phyloP scores from a whole-genome alignment of 2,329 filamentous ascomycete species.

The Cercospora citrullina region DNA sequence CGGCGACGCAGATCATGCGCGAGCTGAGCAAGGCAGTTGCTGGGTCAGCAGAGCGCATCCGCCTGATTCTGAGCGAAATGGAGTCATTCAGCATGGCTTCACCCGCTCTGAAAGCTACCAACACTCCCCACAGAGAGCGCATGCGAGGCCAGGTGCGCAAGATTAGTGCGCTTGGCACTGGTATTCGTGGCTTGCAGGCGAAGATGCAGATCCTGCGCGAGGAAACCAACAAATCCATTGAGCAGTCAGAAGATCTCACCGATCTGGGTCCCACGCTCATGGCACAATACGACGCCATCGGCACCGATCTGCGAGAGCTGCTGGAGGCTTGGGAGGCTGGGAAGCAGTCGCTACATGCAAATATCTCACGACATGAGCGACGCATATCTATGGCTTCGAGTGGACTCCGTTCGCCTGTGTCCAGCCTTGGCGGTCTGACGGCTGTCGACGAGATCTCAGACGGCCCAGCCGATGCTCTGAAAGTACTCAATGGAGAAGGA shows the following conservation, averaged over 20 bases:
- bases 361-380: constrained; percentile 75
- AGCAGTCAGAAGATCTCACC: constrained; percentile 59
- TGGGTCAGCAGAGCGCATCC: constrained; percentile 64
- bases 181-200: constrained; percentile 87
- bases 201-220: constrained; percentile 91
- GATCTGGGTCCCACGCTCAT: constrained; percentile 78
- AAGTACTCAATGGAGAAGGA: constrained; percentile 71
- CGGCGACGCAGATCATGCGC: constrained; percentile 73
- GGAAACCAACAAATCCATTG: constrained; percentile 77
- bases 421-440: constrained; percentile 64
- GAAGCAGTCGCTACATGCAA: constrained; percentile 76
- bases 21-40: constrained; percentile 63
- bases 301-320: constrained; percentile 70
- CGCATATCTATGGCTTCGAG: constrained; percentile 52
- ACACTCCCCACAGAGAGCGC: constrained; percentile 69
- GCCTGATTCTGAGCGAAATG: constrained; percentile 71
- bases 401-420: constrained; percentile 50
- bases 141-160: constrained; percentile 86
- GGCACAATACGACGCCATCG: constrained; percentile 92
- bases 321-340: constrained; percentile 59
- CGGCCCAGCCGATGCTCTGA: constrained; percentile 68
- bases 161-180: constrained; percentile 82
- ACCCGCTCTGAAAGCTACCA: constrained; percentile 57
- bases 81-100: constrained; percentile 59
- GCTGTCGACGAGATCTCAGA: constrained; percentile 55